phyloP scores from a whole-genome alignment of 2,329 filamentous ascomycete genomes.

The Talaromyces amestolkiae region DNA sequence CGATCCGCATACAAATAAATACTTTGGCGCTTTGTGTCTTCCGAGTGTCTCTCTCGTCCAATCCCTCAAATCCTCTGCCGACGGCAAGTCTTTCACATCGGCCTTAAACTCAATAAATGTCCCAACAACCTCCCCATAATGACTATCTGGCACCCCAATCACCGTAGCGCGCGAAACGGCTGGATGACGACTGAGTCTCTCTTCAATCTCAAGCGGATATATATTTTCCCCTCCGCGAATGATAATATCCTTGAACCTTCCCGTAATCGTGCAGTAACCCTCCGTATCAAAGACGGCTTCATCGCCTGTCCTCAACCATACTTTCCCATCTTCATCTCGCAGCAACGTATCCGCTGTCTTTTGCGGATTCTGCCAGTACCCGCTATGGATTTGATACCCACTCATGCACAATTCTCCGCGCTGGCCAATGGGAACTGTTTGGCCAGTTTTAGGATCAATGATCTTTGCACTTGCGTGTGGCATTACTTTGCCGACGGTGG shows the following conservation, averaged over 20 bases:
- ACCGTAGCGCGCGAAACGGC: constrained; percentile 64
- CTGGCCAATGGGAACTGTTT: constrained; percentile 64
- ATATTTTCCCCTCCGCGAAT: constrained; percentile 73
- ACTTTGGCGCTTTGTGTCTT: constrained; percentile 65
- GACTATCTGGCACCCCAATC: constrained; percentile 65
- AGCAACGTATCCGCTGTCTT: constrained; percentile 72
- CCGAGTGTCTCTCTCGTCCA: constrained; percentile 64
- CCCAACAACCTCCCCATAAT: constrained; percentile 71
- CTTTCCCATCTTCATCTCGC: constrained; percentile 56
- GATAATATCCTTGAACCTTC: constrained; percentile 76
- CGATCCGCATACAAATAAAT: constrained; percentile 74
- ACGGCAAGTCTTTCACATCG: constrained; percentile 22
- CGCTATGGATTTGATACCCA: constrained; percentile 68
- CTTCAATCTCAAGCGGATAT: constrained; percentile 73
- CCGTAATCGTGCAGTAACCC: constrained; percentile 71
- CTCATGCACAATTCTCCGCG: constrained; percentile 74
- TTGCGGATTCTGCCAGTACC: constrained; percentile 41
- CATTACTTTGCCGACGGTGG: constrained; percentile 72
- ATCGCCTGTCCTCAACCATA: constrained; percentile 67
- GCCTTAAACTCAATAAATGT: constrained; percentile 53
- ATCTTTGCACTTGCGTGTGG: constrained; percentile 77
- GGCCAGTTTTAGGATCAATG: constrained; percentile 59
- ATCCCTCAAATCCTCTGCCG: constrained; percentile 53
- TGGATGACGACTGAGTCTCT: constrained; percentile 65
- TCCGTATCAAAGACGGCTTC: constrained; percentile 53